Percentiles rank a stretch among this genome's conserved stretches.
Evolutionary conservation across 176 grass and related monocot species (phyloP).

Genomic region (Zoysia japonica): DNA sequence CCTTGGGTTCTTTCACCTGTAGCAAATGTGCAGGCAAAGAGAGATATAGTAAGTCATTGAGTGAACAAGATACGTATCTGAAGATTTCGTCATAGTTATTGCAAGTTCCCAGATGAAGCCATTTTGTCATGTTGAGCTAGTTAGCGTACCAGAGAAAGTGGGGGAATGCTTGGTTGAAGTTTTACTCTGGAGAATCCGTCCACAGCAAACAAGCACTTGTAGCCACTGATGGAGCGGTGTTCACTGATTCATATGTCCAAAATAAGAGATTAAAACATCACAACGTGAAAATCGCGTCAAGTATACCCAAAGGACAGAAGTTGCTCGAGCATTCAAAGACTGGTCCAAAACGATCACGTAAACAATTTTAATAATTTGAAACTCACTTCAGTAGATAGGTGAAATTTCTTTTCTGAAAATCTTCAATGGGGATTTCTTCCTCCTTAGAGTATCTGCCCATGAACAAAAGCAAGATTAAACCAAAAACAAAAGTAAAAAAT

Average conservation of each 20-base stretch:
- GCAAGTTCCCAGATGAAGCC: not conserved
- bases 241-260: conserved; percentile 52
- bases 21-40: conserved; percentile 2
- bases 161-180: conserved; percentile 52
- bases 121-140: not conserved
- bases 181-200: conserved; percentile 69
- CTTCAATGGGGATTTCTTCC: conserved; percentile 50
- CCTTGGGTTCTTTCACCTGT: conserved; percentile 85
- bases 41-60: conserved; percentile 11
- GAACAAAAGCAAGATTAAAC: not conserved
- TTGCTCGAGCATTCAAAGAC: not conserved
- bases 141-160: conserved; percentile 57
- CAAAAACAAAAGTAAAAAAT: not conserved
- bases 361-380: not conserved
- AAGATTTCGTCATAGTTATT: not conserved
- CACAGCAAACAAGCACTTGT: conserved; percentile 75
- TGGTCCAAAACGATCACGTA: conserved; percentile 1
- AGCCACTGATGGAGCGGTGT: conserved; percentile 60
- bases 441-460: conserved; percentile 81
- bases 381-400: conserved; percentile 91
- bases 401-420: conserved; percentile 65
- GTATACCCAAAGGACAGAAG: conserved; percentile 19
- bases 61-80: not conserved
- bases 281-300: not conserved
- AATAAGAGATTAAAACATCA: conserved; percentile 30